Base-by-base conservation (phyloP, 2,329 filamentous ascomycete genomes). In the Talaromyces sp. region DNA sequence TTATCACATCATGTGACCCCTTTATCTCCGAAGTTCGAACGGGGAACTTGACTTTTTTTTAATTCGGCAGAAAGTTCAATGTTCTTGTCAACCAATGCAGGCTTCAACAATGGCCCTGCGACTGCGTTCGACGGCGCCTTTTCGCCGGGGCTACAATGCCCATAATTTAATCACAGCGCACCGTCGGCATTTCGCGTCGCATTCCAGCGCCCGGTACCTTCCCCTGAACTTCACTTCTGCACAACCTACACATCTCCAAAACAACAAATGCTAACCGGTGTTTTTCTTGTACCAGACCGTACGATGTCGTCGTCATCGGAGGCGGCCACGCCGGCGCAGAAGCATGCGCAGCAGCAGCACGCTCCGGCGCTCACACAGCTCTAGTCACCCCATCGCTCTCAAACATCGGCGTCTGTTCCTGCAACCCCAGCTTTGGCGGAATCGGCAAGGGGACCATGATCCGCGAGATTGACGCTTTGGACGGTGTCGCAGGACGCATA, bases 361-460 rank as follows among this genome's bases (percentile, higher is more conserved):
- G 95, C 70, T 86, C 90, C 16, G 95, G 95, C 58, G 95, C 94
- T 56, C 87, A 88, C 69, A 98, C 95, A 50, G 94, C 90, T 1
- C 85, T 99, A 67, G 83, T 99, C 56, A 99, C 95, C 1, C 95
- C 94, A 2, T 92, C 90, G 63, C 76, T 91, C 62, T 88, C 93
- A 63, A 96, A 97, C 69, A 87, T 98, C 23, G 94, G 94, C 60
- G 91, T 95, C 33, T 98, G 94, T 79, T 97, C 93, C 40, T 98
- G 94, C 79, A 98, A 98, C 74, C 94, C 94, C 1, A 96, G 92
- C 66, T 96, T 99, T 72, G 95, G 95, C 44, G 95, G 95, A n/a
- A 98, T 99, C 68, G 95, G 95, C 52, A 99, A 99, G 75, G 95
- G 95, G 16, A 98, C 91, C 9, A 97, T 99, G 81, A 81, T 99